Conservation (phyloP, 2,329 filamentous ascomycete genomes). For the Fusarium redolens region DNA sequence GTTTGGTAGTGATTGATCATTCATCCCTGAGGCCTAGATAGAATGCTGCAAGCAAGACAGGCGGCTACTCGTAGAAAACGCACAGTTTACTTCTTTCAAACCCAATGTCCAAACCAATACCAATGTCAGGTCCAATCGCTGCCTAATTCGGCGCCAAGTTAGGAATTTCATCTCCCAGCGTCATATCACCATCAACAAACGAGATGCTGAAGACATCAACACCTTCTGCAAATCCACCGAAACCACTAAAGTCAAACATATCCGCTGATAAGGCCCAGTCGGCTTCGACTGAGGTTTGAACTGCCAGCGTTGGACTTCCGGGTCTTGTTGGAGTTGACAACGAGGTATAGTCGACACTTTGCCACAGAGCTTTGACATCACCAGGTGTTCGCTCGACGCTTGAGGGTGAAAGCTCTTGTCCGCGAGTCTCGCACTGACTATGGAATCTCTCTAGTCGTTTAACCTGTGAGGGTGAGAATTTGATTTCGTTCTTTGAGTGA, state of each 20-base stretch:
- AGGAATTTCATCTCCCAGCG: background rate
- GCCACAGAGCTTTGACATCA: constrained; percentile 18
- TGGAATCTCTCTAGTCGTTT: constrained; percentile 16
- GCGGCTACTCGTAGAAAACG: constrained; percentile 55
- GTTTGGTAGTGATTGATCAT: constrained; percentile 22
- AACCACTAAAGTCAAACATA: constrained; percentile 18
- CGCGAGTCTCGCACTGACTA: background rate
- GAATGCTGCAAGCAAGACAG: background rate
- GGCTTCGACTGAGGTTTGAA: background rate
- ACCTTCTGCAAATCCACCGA: constrained; percentile 16
- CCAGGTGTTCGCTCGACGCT: background rate
- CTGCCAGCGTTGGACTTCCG: background rate
- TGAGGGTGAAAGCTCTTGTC: constrained; percentile 7
- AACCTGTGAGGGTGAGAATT: background rate
- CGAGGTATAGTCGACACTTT: constrained; percentile 17
- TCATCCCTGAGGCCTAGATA: no score
- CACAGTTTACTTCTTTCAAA: background rate
- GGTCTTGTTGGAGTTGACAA: constrained; percentile 16
- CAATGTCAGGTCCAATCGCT: no score
- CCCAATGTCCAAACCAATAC: background rate
- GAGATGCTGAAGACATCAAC: constrained; percentile 21
- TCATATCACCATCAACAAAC: constrained; percentile 20
- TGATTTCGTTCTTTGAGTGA: fast-evolving
- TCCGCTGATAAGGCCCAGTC: constrained; percentile 4
- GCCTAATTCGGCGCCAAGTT: background rate